Evolutionary conservation across 2,329 filamentous ascomycete species (phyloP).

Genomic region (Ceratocystiopsis sp.): DNA sequence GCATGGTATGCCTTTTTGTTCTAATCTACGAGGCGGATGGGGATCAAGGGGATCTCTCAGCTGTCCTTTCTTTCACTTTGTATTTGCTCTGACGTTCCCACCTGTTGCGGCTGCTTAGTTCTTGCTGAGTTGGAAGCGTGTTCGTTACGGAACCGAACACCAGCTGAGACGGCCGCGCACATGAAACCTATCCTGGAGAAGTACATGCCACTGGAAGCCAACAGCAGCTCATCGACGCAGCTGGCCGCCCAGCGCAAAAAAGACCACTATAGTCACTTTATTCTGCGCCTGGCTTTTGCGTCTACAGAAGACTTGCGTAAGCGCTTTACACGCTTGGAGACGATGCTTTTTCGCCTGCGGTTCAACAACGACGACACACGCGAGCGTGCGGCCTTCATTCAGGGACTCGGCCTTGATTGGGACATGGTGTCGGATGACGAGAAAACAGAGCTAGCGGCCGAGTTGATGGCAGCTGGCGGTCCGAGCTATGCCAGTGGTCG

Average conservation of each 20-base stretch:
- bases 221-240: conserved; percentile 43
- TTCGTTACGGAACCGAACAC: conserved; percentile 78
- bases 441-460: conserved; percentile 42
- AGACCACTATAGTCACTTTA: conserved; percentile 97
- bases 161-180: conserved; percentile 64
- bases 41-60: no score
- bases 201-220: conserved; percentile 64
- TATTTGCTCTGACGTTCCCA: background rate
- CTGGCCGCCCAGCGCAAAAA: conserved; percentile 66
- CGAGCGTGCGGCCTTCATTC: conserved; percentile 63
- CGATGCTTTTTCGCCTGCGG: conserved; percentile 71
- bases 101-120: conserved; percentile 29
- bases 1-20: conserved; percentile 37
- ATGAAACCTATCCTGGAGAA: conserved; percentile 81
- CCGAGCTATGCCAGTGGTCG: conserved; percentile 16
- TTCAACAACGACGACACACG: conserved; percentile 58
- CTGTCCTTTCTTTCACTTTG: background rate
- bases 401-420: conserved; percentile 65
- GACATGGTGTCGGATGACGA: conserved; percentile 68
- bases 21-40: no score
- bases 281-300: conserved; percentile 81
- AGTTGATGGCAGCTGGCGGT: conserved; percentile 37
- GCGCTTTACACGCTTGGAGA: conserved; percentile 74
- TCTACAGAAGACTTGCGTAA: conserved; percentile 78
- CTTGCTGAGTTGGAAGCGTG: conserved; percentile 84